A percentile compares a stretch with the other conserved stretches of the same genome.
Evolutionary conservation across 441 rosid genomes (phyloP).

Genomic region (Rhodomyrtus psidioides): DNA sequence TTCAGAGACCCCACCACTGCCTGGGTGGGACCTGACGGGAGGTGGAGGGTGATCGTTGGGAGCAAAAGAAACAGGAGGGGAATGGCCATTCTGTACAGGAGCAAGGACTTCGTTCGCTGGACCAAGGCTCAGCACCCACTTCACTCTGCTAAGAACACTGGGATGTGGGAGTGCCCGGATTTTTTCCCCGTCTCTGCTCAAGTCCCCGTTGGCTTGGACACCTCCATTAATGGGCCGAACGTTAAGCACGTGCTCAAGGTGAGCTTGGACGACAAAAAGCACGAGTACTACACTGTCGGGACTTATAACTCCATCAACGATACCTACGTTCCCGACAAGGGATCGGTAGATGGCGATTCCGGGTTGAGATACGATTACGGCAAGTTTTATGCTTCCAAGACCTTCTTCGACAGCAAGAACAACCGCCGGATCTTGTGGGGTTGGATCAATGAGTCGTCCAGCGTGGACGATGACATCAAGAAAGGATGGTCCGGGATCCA

Average conservation of each 20-base stretch:
- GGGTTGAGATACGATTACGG: constrained; percentile 78
- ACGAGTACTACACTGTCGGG: constrained; percentile 64
- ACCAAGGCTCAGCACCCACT: constrained; percentile 14
- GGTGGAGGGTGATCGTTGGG: constrained; percentile 44
- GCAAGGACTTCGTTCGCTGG: constrained; percentile 36
- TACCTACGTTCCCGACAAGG: constrained; percentile 39
- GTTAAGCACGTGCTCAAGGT: constrained; percentile 59
- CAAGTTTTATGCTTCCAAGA: constrained; percentile 76
- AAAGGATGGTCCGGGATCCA: constrained; percentile 92
- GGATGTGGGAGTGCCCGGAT: constrained; percentile 57
- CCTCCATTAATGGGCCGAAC: constrained; percentile 11
- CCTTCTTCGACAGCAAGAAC: constrained; percentile 43
- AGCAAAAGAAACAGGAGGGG: constrained; percentile 16
- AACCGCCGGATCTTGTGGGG: constrained; percentile 57
- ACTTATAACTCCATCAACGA: constrained; percentile 28
- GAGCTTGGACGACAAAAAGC: constrained; percentile 50
- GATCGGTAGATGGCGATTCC: constrained; percentile 23
- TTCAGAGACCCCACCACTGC: constrained; percentile 51
- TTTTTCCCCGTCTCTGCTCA: constrained; percentile 26
- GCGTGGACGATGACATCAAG: constrained; percentile 26
- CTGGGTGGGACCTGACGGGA: constrained; percentile 42
- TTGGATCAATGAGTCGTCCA: constrained; percentile 70
- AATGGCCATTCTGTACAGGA: constrained; percentile 20
- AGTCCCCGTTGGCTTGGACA: constrained; percentile 28
- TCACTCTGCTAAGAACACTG: constrained; percentile 19